Evolutionary conservation across 2,329 filamentous ascomycete species (phyloP), one percentile per base, ranked within the genome.

Genomic region (Ophiosphaerella narmari): DNA sequence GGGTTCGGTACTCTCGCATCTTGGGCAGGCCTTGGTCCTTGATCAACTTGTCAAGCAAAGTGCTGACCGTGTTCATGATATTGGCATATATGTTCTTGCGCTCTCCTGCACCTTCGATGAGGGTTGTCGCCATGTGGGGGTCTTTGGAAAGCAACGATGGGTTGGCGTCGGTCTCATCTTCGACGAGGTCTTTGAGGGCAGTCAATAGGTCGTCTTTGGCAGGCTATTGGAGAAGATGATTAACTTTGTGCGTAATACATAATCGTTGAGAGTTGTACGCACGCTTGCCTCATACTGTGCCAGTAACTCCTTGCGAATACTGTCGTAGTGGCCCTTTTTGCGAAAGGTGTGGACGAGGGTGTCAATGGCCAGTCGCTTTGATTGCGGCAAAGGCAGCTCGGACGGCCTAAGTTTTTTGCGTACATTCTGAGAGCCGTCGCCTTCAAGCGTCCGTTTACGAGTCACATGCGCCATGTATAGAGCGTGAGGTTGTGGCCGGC

Each of bases 251-350:
- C 41, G 49, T 18, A 11, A 26, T 38, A 18, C 41, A 48, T 18
- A 11, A 26, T 5, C 5, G 50, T 13, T 48, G 48, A 23, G 4
- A 11, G 29, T 11, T 16, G 50, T 21, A 61, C 82, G 50, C 80
- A 90, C 88, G 60, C 85, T 86, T 26, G 83, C 81, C 65, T 86
- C 84, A 60, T 90, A 90, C 50, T 89, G 86, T 39, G 88, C 84
- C 82, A 89, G 91, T 9, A 90, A 81, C 62, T 89, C 82, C 68
- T 91, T 92, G 54, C 89, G 85, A 56, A 92, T 82, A 12, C 82
- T 78, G 73, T 94, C 90, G 67, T 92, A 94, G 49, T 88, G 88
- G 53, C 90, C 90, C 73, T 90, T 91, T 76, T 92, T 93, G 75
- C 92, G 92, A 77, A 92, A 93, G 9, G 83, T 87, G 67, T 90